These are phyloP conservation scores for Telfairia occidentalis DNA, from an alignment of 331 rosid genomes.

Conservation along the genomic window DNA sequence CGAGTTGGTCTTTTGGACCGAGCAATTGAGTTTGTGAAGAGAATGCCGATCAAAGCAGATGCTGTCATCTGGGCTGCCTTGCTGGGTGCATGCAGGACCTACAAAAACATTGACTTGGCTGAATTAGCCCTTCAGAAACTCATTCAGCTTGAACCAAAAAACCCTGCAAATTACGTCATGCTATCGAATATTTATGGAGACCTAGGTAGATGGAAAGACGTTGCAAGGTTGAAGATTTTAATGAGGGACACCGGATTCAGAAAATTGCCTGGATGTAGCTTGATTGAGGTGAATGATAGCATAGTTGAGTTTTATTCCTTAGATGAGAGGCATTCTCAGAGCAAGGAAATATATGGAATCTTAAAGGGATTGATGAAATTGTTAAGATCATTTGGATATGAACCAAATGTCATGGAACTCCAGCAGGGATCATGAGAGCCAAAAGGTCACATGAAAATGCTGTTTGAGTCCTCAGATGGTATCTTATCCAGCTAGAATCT, in stretches of 20 bases:
- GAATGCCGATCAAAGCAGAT: conserved; percentile 38
- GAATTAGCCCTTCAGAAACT: conserved; percentile 31
- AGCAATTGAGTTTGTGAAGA: conserved; percentile 28
- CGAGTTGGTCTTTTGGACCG: conserved; percentile 37
- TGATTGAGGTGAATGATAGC: conserved; percentile 30
- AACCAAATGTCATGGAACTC: conserved; percentile 17
- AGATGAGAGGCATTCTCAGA: conserved; percentile 31
- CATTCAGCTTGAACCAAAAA: conserved; percentile 33
- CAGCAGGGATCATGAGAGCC: conserved; percentile 8
- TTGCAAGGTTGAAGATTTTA: conserved; percentile 36
- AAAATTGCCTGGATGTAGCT: conserved; percentile 39
- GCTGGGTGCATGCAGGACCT: conserved; percentile 32
- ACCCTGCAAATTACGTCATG: conserved; percentile 37
- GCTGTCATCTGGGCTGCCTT: conserved; percentile 46
- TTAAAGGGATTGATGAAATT: conserved; percentile 24
- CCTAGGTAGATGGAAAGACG: conserved; percentile 46
- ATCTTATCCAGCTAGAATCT: not conserved
- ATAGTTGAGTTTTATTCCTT: conserved; percentile 28
- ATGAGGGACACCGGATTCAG: conserved; percentile 32
- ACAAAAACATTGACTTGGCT: conserved; percentile 30
- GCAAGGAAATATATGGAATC: conserved; percentile 24
- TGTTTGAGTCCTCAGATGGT: not conserved
- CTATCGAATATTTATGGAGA: conserved; percentile 40
- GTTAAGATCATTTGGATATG: conserved; percentile 24
- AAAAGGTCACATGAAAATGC: not conserved